Evolutionary conservation across 768 basidiomycete species (phyloP).

Genomic region (Holtermannia corniformis): DNA sequence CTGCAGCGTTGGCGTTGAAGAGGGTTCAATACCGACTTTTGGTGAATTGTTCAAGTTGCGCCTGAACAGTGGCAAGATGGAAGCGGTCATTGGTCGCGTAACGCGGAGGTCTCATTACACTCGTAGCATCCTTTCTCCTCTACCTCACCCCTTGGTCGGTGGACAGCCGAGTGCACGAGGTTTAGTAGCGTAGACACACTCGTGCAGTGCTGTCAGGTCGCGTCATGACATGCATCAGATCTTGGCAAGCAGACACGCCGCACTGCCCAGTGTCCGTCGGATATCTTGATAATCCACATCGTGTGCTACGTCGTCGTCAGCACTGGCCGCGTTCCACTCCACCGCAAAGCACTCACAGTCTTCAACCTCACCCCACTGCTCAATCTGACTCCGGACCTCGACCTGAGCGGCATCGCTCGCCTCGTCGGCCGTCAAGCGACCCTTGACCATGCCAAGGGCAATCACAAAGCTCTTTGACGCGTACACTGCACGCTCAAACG

Average conservation of each 20-base stretch:
- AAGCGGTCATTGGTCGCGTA: too few species aligned
- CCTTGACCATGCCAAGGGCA: constrained; percentile 69
- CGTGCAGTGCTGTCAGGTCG: too few species aligned
- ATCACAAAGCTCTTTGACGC: constrained; percentile 85
- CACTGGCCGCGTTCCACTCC: neutral
- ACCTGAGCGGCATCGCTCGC: constrained; percentile 78
- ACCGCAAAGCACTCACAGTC: constrained; percentile 62
- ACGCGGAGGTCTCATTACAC: too few species aligned
- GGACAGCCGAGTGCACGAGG: too few species aligned
- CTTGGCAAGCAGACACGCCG: constrained; percentile 51
- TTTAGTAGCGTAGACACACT: too few species aligned
- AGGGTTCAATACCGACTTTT: too few species aligned
- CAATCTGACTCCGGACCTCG: constrained; percentile 90
- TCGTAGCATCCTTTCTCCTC: too few species aligned
- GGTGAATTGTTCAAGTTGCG: neutral
- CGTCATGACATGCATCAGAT: too few species aligned
- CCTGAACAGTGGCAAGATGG: neutral
- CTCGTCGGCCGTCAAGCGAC: constrained; percentile 63
- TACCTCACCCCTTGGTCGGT: too few species aligned
- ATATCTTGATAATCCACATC: constrained; percentile 97
- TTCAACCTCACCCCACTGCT: constrained; percentile 99
- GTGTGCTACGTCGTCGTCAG: constrained; percentile 55
- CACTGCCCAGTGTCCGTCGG: constrained; percentile 72
- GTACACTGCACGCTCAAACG: constrained; percentile 83
- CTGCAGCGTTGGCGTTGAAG: too few species aligned